Evolutionary conservation across 2,329 filamentous ascomycete genomes (phyloP), one percentile per base, ranked within the genome.

Genomic region (Setomelanomma holmii): DNA sequence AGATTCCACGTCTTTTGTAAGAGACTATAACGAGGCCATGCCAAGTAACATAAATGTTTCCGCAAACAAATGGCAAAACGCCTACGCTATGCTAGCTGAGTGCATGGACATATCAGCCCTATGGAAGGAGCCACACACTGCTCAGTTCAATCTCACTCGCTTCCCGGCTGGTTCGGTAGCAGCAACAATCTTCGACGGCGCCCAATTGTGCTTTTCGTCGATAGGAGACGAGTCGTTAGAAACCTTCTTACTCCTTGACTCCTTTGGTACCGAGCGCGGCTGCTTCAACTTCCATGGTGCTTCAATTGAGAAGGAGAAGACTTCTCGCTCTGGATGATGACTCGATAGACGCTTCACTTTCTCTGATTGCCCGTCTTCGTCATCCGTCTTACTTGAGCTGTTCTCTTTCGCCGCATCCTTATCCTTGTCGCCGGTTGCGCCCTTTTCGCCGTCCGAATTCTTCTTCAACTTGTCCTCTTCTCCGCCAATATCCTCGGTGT

Each of bases 401-500:
- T 8, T 8, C 10, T 4, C 34, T 16, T 16, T 36, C 34, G 34
- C 3, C 27, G 10, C 16, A 36, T 14, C 34, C 11, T 46, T 55
- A 30, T 49, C 48, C 8, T 56, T 49, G 11, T 44, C 49, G 27
- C 49, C 51, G 11, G 51, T 53, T 8, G 41, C 39, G 6, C 46
- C 49, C 35, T 51, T 58, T 16, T 51, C 45, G 2, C 54, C 47
- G 2, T 54, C 42, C 12, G 49, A 56, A 11, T 41, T 48, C 20
- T 50, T 44, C 47, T 56, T 58, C 42, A 21, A 45, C 40, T 33
- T 63, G 45, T 69, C 63, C 19, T 70, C 67, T 12, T 72, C 69
- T 23, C 80, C n/a, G n/a, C n/a, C 80, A 38, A 79, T 74, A 1
- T 76, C 78, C 71, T 98, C 93, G 0, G 86, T 92, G 68, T 93